A percentile compares a stretch with the other conserved stretches of the same genome.
Evolutionary conservation across 129 eudicot species (phyloP).

Genomic region (Dittrichia graveolens): DNA sequence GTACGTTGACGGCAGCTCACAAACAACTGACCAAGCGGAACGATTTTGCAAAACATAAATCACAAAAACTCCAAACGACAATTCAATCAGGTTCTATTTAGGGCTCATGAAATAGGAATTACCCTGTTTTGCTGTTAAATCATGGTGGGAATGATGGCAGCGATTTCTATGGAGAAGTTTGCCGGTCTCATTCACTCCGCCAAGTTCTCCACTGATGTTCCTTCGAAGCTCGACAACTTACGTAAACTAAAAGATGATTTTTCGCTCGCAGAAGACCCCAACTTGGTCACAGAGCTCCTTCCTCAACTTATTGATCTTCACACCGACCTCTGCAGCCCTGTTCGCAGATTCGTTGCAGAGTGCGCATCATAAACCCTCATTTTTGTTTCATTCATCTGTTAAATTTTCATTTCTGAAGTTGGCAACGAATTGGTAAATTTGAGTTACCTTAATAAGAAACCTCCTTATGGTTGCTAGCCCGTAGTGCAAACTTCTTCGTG

Average conservation of each 20-base stretch:
- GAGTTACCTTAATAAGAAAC: background rate
- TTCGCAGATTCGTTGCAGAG: slow-evolving; percentile 72
- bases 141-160: slow-evolving; percentile 52
- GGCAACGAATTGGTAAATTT: background rate
- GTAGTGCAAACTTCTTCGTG: too few relatives aligned
- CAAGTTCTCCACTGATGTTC: slow-evolving; percentile 48
- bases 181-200: slow-evolving; percentile 50
- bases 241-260: slow-evolving; percentile 49
- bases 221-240: slow-evolving; percentile 63
- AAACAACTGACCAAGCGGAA: too few relatives aligned
- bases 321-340: slow-evolving; percentile 73
- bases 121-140: slow-evolving; percentile 12
- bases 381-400: background rate
- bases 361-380: slow-evolving; percentile 35
- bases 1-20: too few relatives aligned
- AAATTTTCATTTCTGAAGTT: background rate
- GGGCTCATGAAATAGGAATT: slow-evolving; percentile 12
- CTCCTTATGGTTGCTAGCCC: too few relatives aligned
- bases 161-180: slow-evolving; percentile 44
- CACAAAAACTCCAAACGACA: too few relatives aligned
- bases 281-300: slow-evolving; percentile 45
- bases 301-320: slow-evolving; percentile 54
- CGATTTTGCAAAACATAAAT: too few relatives aligned
- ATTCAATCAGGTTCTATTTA: background rate
- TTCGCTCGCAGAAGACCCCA: slow-evolving; percentile 33